These are phyloP conservation scores for Kluyveromyces aestuarii DNA, from an alignment of 805 yeast genomes.

Conservation along the genomic window DNA sequence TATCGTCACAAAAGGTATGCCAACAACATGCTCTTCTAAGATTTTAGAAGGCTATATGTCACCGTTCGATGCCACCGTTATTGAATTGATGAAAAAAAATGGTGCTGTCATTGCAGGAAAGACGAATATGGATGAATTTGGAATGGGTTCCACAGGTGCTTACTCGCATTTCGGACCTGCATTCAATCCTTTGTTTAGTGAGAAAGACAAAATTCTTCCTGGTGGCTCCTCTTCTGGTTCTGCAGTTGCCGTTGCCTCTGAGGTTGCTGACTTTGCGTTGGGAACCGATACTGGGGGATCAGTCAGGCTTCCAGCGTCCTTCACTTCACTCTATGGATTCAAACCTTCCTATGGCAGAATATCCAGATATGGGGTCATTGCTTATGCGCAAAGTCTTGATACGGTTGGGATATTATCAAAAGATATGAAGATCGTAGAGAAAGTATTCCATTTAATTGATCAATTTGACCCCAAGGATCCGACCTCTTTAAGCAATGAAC, in stretches of 20 bases:
- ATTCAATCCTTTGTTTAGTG: slow-evolving; percentile 40
- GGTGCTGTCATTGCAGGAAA: slow-evolving; percentile 64
- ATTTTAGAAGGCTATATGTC: slow-evolving; percentile 52
- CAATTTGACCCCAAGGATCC: slow-evolving; percentile 68
- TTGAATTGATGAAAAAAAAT: slow-evolving; percentile 38
- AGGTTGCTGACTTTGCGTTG: slow-evolving; percentile 53
- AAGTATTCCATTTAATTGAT: slow-evolving; percentile 51
- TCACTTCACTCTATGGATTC: slow-evolving; percentile 75
- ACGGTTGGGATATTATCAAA: slow-evolving; percentile 80
- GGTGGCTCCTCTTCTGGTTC: slow-evolving; percentile 98
- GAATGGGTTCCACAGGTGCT: slow-evolving; percentile 80
- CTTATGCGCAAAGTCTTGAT: slow-evolving; percentile 91
- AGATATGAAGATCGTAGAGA: slow-evolving; percentile 34
- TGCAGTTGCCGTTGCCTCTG: slow-evolving; percentile 83
- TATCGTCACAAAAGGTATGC: slow-evolving; percentile 52
- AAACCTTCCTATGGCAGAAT: slow-evolving; percentile 91
- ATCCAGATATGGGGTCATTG: slow-evolving; percentile 84
- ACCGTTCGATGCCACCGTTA: slow-evolving; percentile 79
- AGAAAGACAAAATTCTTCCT: slow-evolving; percentile 32
- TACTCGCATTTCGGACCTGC: slow-evolving; percentile 51
- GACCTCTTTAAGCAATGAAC: slow-evolving; percentile 41
- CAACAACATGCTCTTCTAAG: slow-evolving; percentile 75
- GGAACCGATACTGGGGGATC: slow-evolving; percentile 99
- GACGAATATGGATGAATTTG: slow-evolving; percentile 92
- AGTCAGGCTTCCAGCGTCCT: slow-evolving; percentile 84